Conservation (phyloP, 2,329 filamentous ascomycete species). For the Trichophyton simii region DNA sequence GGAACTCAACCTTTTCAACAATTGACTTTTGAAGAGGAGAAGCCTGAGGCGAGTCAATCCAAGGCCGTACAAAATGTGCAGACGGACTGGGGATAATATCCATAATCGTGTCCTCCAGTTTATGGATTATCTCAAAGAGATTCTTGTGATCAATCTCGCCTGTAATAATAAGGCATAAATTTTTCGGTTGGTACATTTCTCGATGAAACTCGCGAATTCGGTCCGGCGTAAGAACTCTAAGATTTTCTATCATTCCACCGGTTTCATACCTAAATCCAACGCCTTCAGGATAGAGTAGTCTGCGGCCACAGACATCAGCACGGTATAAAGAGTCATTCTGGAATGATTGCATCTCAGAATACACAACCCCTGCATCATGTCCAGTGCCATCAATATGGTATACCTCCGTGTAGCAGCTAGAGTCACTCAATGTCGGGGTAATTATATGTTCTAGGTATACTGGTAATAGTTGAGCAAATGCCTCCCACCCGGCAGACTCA, state of each 20-base stretch:
- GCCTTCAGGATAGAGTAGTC: slow-evolving; percentile 73
- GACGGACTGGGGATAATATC: slow-evolving; percentile 65
- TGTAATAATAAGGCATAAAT: slow-evolving; percentile 81
- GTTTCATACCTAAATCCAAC: slow-evolving; percentile 95
- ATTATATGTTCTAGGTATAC: slow-evolving; percentile 93
- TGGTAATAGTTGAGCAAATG: slow-evolving; percentile 85
- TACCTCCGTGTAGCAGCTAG: slow-evolving; percentile 87
- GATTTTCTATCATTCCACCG: slow-evolving; percentile 88
- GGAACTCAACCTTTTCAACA: slow-evolving; percentile 74
- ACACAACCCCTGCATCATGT: slow-evolving; percentile 92
- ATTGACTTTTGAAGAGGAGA: slow-evolving; percentile 59
- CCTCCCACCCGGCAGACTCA: slow-evolving; percentile 92
- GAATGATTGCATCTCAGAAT: slow-evolving; percentile 96
- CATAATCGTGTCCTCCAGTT: slow-evolving; percentile 78
- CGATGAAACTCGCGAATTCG: slow-evolving; percentile 89
- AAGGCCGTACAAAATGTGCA: slow-evolving; percentile 70
- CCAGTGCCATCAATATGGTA: slow-evolving; percentile 89
- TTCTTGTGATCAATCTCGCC: slow-evolving; percentile 77
- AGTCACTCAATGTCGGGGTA: slow-evolving; percentile 80
- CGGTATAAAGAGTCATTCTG: slow-evolving; percentile 74
- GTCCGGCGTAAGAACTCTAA: slow-evolving; percentile 73
- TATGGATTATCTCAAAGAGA: slow-evolving; percentile 66
- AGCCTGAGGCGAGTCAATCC: slow-evolving; percentile 76
- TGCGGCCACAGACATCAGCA: slow-evolving; percentile 71
- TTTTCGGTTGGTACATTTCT: slow-evolving; percentile 96